A percentile compares a stretch with the other conserved stretches of the same genome.
phyloP scores from a whole-genome alignment of 306 rosid genomes.

The Vicia faba region DNA sequence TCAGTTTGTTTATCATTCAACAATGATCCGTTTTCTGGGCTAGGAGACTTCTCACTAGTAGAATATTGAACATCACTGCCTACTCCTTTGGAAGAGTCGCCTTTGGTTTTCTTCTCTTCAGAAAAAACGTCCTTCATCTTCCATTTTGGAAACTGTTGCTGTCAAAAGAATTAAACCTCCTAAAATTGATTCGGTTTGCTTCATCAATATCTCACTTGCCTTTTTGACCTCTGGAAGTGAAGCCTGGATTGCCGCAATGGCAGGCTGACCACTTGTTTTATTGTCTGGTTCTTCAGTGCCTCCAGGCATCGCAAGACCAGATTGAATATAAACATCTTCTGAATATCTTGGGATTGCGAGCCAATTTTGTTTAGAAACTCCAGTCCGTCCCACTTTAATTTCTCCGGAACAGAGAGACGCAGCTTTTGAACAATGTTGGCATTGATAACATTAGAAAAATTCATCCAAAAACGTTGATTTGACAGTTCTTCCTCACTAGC shows the following conservation, averaged over 20 bases:
- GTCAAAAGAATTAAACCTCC: slow-evolving; percentile 89
- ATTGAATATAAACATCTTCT: slow-evolving; percentile 70
- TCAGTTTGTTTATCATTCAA: slow-evolving; percentile 68
- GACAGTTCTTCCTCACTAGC: slow-evolving; percentile 49
- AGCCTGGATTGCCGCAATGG: slow-evolving; percentile 56
- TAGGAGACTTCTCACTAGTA: slow-evolving; percentile 43
- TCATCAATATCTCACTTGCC: slow-evolving; percentile 69
- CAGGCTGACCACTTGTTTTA: slow-evolving; percentile 48
- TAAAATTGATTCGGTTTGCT: slow-evolving; percentile 89
- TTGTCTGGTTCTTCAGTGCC: slow-evolving; percentile 43
- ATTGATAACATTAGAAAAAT: slow-evolving; percentile 67
- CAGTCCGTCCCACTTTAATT: slow-evolving; percentile 88
- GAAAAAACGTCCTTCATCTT: slow-evolving; percentile 50
- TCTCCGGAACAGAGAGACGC: slow-evolving; percentile 70
- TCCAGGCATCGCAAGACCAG: slow-evolving; percentile 86
- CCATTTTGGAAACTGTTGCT: slow-evolving; percentile 73
- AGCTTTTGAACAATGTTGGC: slow-evolving; percentile 73
- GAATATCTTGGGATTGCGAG: slow-evolving; percentile 69
- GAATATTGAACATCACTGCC: slow-evolving; percentile 40
- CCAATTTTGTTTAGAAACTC: slow-evolving; percentile 79
- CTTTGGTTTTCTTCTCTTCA: slow-evolving; percentile 51
- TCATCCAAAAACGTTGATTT: slow-evolving; percentile 74
- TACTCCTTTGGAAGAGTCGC: slow-evolving; percentile 41
- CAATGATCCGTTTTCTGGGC: slow-evolving; percentile 43
- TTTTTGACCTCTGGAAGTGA: slow-evolving; percentile 81